phyloP scores from a whole-genome alignment of 2,329 filamentous ascomycete species.

The Aspergillus fructus region DNA sequence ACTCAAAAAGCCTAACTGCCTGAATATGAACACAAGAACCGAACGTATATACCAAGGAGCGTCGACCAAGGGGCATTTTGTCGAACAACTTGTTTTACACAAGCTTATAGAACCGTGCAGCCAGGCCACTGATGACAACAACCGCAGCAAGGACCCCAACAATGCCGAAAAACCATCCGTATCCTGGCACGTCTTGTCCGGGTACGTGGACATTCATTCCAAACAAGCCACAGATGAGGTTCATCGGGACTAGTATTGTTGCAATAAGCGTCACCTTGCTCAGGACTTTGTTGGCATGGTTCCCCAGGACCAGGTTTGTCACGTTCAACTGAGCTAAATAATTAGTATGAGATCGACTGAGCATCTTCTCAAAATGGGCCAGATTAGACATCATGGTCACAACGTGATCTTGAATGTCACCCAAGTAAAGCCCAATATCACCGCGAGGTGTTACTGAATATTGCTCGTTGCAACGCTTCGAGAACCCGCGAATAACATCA shows the following conservation, averaged over 20 bases:
- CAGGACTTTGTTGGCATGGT: constrained; percentile 81
- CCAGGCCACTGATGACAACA: constrained; percentile 37
- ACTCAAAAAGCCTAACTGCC: not conserved
- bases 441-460: constrained; percentile 93
- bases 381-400: constrained; percentile 99
- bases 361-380: constrained; percentile 95
- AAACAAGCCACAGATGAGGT: constrained; percentile 71
- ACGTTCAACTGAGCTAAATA: constrained; percentile 94
- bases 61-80: not conserved
- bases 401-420: constrained; percentile 98
- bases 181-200: constrained; percentile 33
- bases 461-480: constrained; percentile 97
- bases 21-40: not conserved
- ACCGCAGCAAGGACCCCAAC: constrained; percentile 46
- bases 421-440: constrained; percentile 94
- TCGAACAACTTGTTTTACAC: constrained; percentile 27
- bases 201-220: constrained; percentile 54
- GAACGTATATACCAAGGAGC: not conserved
- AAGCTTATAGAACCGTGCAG: constrained; percentile 44
- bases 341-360: constrained; percentile 90
- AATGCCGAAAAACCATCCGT: constrained; percentile 52
- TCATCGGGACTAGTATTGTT: constrained; percentile 93
- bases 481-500: constrained; percentile 96
- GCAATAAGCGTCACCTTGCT: constrained; percentile 94
- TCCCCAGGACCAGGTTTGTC: constrained; percentile 85